These are phyloP conservation scores for Gyrodon lividus DNA, from an alignment of 768 basidiomycete genomes.

Conservation along the genomic window DNA sequence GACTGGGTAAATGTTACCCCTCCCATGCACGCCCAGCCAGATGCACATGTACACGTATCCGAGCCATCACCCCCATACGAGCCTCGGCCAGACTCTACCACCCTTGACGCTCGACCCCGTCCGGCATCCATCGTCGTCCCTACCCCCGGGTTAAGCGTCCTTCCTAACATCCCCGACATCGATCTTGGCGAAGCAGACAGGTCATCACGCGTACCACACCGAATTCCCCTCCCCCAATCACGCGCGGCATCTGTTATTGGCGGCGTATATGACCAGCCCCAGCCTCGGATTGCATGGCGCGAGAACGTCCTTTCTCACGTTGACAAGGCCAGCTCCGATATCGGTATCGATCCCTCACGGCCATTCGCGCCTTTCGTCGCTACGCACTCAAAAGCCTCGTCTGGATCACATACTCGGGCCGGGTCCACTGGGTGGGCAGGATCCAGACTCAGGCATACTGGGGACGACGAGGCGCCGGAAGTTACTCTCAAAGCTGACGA, in stretches of 20 bases:
- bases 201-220: conserved; percentile 13
- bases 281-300: conserved; percentile 14
- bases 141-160: conserved; percentile 10
- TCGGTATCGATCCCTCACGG: conserved; percentile 18
- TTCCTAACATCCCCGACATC: conserved; percentile 20
- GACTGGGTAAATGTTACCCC: conserved; percentile 30
- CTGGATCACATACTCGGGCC: conserved; percentile 7
- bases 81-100: background rate
- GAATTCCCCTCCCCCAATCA: conserved; percentile 28
- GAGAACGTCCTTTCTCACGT: conserved; percentile 12
- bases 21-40: conserved; percentile 4
- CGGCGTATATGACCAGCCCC: conserved; percentile 24
- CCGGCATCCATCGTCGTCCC: conserved; percentile 13
- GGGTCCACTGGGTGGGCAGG: background rate
- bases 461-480: background rate
- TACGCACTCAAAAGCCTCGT: background rate
- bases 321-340: conserved; percentile 23
- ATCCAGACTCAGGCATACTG: conserved; percentile 4
- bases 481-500: conserved; percentile 7
- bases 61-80: conserved; percentile 8
- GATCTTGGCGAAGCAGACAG: background rate
- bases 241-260: conserved; percentile 32
- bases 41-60: background rate
- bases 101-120: conserved; percentile 5
- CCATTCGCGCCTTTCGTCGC: conserved; percentile 5